A percentile compares a stretch with the other conserved stretches of the same genome.
Conservation (phyloP, 2,329 filamentous ascomycete species). For the Colletotrichum shisoi region DNA sequence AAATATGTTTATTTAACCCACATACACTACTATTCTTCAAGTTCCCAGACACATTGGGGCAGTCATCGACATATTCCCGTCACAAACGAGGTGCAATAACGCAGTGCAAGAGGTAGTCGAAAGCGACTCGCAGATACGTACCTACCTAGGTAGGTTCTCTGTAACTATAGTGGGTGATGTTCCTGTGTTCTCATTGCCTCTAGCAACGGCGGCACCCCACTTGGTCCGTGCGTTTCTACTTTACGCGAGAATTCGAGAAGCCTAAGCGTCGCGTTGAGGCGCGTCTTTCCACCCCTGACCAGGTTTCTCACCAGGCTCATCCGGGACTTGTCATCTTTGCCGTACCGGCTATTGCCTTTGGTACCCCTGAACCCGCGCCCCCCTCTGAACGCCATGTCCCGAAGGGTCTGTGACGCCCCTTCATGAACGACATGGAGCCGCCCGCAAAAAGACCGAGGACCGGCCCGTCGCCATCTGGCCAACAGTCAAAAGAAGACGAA, state of each 20-base stretch:
- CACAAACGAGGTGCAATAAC: background rate
- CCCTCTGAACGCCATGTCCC: background rate
- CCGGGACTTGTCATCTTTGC: conserved; percentile 7
- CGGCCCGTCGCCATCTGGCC: conserved; percentile 51
- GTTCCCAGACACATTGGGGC: no score
- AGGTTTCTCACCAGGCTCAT: background rate
- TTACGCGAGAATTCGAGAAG: conserved; percentile 14
- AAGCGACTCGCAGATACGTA: background rate
- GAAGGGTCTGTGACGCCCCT: background rate
- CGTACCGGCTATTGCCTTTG: background rate
- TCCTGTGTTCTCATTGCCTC: background rate
- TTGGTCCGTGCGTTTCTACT: conserved; percentile 27
- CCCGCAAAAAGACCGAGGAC: conserved; percentile 68
- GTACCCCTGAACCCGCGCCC: background rate
- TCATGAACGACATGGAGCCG: conserved; percentile 60
- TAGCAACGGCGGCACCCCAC: conserved; percentile 21
- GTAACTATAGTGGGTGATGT: background rate
- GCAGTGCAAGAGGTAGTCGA: background rate
- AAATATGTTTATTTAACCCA: background rate
- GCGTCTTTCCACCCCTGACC: conserved; percentile 19
- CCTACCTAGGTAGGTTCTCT: no score
- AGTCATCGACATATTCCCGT: background rate
- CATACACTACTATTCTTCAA: no score
- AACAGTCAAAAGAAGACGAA: conserved; percentile 50
- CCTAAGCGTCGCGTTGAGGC: conserved; percentile 21